Evolutionary conservation across 2,329 filamentous ascomycete genomes (phyloP).

Genomic region (Colletotrichum simmondsii): DNA sequence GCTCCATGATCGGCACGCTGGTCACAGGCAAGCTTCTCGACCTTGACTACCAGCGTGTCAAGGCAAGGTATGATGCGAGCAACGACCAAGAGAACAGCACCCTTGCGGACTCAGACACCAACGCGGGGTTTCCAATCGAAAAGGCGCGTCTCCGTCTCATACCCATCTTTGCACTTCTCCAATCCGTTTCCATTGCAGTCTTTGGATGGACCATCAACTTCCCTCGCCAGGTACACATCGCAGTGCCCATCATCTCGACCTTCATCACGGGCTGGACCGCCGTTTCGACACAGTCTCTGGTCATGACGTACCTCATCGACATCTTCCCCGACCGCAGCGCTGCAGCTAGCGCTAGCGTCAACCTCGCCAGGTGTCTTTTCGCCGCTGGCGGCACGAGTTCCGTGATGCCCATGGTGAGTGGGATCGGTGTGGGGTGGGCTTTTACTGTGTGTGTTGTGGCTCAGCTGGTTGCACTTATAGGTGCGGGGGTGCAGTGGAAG

Average conservation of each 20-base stretch:
- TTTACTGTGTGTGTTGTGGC: slow-evolving; percentile 57
- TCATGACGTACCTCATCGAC: slow-evolving; percentile 65
- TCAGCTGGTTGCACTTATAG: slow-evolving; percentile 56
- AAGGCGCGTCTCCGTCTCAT: slow-evolving; percentile 61
- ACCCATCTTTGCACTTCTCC: slow-evolving; percentile 54
- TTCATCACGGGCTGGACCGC: slow-evolving; percentile 64
- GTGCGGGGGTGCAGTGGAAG: slow-evolving; percentile 55
- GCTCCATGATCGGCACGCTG: slow-evolving; percentile 64
- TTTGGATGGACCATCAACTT: slow-evolving; percentile 66
- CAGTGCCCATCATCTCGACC: slow-evolving; percentile 59
- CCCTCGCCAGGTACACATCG: slow-evolving; percentile 53
- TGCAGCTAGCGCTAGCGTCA: slow-evolving; percentile 62
- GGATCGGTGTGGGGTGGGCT: slow-evolving; percentile 42
- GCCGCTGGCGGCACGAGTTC: slow-evolving; percentile 56
- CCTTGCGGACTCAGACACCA: neutral
- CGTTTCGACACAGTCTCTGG: slow-evolving; percentile 57
- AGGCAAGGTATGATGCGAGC: slow-evolving; percentile 36
- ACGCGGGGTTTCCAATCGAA: slow-evolving; percentile 57
- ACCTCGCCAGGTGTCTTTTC: slow-evolving; percentile 62
- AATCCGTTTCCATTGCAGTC: slow-evolving; percentile 57
- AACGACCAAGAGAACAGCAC: neutral
- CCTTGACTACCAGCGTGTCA: slow-evolving; percentile 58
- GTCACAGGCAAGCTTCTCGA: slow-evolving; percentile 64
- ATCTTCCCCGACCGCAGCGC: slow-evolving; percentile 61
- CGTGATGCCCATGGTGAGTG: slow-evolving; percentile 60